Evolutionary conservation across 1,139 yeast genomes (phyloP).

Genomic region (Geotrichum macrosporum): DNA sequence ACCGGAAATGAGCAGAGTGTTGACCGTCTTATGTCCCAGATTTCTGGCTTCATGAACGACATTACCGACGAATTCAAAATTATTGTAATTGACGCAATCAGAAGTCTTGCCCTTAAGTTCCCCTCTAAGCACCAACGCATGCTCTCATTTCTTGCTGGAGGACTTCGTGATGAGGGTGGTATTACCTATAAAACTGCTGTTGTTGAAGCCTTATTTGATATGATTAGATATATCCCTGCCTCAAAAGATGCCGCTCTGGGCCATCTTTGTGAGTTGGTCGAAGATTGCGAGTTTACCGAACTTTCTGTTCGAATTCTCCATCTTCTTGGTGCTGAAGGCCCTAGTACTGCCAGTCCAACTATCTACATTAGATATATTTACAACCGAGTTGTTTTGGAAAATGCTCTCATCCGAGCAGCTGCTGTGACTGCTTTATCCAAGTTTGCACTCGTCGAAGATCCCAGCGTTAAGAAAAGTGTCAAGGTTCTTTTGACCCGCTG

Average conservation of each 20-base stretch:
- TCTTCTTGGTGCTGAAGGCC: slow-evolving; percentile 91
- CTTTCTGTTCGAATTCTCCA: slow-evolving; percentile 87
- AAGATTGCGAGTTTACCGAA: slow-evolving; percentile 96
- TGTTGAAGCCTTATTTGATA: slow-evolving; percentile 87
- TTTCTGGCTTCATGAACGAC: slow-evolving; percentile 86
- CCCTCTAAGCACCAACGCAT: slow-evolving; percentile 84
- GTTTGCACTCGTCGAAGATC: slow-evolving; percentile 78
- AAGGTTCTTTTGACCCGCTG: slow-evolving; percentile 75
- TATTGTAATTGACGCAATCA: slow-evolving; percentile 90
- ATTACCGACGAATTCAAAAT: slow-evolving; percentile 94
- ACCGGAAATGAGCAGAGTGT: slow-evolving; percentile 92
- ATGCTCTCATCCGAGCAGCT: slow-evolving; percentile 90
- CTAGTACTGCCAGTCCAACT: slow-evolving; percentile 79
- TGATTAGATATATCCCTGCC: slow-evolving; percentile 80
- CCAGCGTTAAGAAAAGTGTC: slow-evolving; percentile 62
- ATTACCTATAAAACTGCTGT: slow-evolving; percentile 74
- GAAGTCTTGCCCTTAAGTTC: slow-evolving; percentile 86
- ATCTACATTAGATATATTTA: slow-evolving; percentile 92
- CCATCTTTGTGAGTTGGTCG: slow-evolving; percentile 92
- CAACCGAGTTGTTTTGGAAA: slow-evolving; percentile 93
- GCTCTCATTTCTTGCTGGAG: slow-evolving; percentile 75
- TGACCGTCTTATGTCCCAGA: slow-evolving; percentile 80
- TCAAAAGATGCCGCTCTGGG: slow-evolving; percentile 84
- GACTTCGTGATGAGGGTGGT: slow-evolving; percentile 89
- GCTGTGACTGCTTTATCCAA: slow-evolving; percentile 91